A percentile compares a stretch with the other conserved stretches of the same genome.
These are phyloP conservation scores for Ascoidea rubescens DNA, from an alignment of 805 yeast species.

Conservation along the genomic window DNA sequence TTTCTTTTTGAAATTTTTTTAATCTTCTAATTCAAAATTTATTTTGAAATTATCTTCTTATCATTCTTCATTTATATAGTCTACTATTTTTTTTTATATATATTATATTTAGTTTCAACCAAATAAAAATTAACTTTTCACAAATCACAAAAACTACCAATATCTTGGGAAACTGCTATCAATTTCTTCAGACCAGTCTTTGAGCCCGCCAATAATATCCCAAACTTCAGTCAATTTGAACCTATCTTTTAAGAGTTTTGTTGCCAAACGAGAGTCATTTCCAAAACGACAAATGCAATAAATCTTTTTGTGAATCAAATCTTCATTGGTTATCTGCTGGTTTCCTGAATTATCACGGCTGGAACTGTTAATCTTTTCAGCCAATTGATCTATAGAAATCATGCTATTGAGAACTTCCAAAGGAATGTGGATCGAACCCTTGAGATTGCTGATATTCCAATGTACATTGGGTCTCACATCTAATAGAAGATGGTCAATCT, in stretches of 20 bases:
- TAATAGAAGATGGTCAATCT: conserved; percentile 23
- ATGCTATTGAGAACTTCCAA: conserved; percentile 30
- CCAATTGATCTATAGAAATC: conserved; percentile 12
- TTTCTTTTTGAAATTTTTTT: too few species aligned
- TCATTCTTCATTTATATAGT: too few species aligned
- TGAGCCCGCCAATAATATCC: conserved; percentile 72
- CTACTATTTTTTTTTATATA: too few species aligned
- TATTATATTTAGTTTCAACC: too few species aligned
- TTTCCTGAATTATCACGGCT: conserved; percentile 14
- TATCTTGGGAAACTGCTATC: conserved; percentile 55
- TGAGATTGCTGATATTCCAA: conserved; percentile 49
- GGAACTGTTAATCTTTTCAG: too few species aligned
- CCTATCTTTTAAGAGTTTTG: conserved; percentile 35
- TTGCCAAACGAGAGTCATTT: conserved; percentile 79
- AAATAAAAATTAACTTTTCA: too few species aligned
- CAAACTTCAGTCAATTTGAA: conserved; percentile 34
- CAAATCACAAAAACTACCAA: conserved; percentile 13
- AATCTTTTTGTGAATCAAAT: conserved; percentile 18
- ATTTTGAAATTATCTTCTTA: too few species aligned
- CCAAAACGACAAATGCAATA: conserved; percentile 77
- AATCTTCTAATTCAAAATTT: too few species aligned
- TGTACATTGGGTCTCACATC: conserved; percentile 82
- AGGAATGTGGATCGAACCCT: conserved; percentile 50
- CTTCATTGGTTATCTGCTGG: conserved; percentile 14
- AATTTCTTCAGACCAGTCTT: conserved; percentile 46